phyloP scores from a whole-genome alignment of 1,139 yeast genomes.

The Debaryomyces sp. region DNA sequence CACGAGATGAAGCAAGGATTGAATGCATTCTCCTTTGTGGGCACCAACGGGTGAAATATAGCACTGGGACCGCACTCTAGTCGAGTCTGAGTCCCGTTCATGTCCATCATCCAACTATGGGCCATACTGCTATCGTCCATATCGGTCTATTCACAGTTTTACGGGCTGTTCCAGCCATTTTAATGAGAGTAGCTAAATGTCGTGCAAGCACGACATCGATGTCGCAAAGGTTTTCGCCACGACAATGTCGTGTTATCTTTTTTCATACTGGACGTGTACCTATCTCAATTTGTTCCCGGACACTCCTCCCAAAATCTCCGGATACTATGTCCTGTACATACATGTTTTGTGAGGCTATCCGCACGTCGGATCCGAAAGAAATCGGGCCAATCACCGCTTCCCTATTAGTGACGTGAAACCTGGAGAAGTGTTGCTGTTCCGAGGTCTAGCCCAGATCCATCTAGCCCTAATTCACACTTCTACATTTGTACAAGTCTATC shows the following conservation, averaged over 20 bases:
- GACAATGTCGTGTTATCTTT: background rate
- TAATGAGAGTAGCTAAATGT: background rate
- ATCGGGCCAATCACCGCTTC: background rate
- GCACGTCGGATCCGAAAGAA: background rate
- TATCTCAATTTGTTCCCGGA: background rate
- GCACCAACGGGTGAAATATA: constrained; percentile 23
- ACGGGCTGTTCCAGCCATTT: background rate
- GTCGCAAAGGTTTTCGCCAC: background rate
- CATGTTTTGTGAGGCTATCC: background rate
- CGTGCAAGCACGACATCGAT: background rate
- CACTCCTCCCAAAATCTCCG: background rate
- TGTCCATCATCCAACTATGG: background rate
- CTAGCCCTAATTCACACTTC: background rate
- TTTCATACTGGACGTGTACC: too few species aligned
- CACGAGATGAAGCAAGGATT: constrained; percentile 54
- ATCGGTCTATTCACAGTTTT: background rate
- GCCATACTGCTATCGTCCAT: background rate
- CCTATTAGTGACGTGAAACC: background rate
- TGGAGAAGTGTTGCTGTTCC: background rate
- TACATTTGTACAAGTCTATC: background rate
- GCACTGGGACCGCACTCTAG: constrained; percentile 18
- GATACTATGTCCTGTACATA: background rate
- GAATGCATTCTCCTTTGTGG: constrained; percentile 48
- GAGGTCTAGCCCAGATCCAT: background rate
- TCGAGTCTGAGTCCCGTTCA: background rate